Conservation (phyloP, 2,329 filamentous ascomycete genomes). For the Cladosporium colombiae region DNA sequence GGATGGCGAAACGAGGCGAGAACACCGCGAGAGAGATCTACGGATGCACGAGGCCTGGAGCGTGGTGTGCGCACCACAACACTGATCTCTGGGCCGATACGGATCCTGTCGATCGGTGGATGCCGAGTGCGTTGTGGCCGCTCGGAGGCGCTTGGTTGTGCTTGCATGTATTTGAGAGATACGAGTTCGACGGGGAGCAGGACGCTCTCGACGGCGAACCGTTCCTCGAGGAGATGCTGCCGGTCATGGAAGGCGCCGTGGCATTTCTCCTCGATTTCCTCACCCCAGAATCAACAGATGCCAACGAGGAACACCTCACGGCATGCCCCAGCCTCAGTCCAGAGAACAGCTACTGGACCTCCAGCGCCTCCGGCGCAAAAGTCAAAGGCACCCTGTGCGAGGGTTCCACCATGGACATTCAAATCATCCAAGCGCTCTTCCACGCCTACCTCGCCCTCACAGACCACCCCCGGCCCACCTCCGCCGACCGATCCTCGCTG, state of each 20-base stretch:
- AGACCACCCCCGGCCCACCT: neutral
- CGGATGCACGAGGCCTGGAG: conserved; percentile 23
- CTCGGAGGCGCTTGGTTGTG: conserved; percentile 36
- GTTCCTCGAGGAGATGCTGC: neutral
- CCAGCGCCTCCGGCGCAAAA: neutral
- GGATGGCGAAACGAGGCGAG: neutral
- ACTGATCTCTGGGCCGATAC: conserved; percentile 36
- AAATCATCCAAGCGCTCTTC: neutral
- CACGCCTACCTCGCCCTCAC: neutral
- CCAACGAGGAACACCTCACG: neutral
- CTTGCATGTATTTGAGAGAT: conserved; percentile 19
- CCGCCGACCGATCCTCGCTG: neutral
- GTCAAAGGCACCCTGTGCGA: neutral
- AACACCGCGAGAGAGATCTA: neutral
- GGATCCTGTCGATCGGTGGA: conserved; percentile 30
- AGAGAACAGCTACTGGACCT: neutral
- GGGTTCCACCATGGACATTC: neutral
- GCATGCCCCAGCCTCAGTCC: neutral
- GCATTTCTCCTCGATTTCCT: neutral
- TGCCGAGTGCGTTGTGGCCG: conserved; percentile 33
- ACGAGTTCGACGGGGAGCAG: neutral
- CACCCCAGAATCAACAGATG: neutral
- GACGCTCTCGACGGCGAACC: neutral
- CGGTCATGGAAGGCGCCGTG: neutral
- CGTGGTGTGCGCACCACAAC: conserved; percentile 34